Evolutionary conservation across 169 alveolate genomes (phyloP), one percentile per base, ranked within the genome.

Genomic region (Eimeria falciformis): DNA sequence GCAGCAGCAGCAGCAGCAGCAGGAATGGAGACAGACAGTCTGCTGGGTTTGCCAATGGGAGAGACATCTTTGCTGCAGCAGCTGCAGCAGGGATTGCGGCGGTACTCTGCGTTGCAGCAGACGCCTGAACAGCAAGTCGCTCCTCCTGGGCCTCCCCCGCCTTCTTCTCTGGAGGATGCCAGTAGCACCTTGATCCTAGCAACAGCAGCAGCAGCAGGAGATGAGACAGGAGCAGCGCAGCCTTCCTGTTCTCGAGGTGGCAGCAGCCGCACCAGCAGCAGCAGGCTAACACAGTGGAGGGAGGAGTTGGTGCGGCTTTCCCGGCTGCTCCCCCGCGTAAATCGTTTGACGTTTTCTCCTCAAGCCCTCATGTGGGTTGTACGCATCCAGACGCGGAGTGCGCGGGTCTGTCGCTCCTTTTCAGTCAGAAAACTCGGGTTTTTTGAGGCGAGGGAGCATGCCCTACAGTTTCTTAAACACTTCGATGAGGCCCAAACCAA

Each of bases 291-390:
- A 14, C 40, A 50, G 62, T 73, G n/a, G 5, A 5, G 84, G 62
- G 84, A 73, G 84, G 84, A 73, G 62, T 33, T 73, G 53, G 53
- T 73, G 58, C 84, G 84, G 7, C 82, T 89, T 3, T 84, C 85
- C 27, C 92, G 85, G 18, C 75, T 29, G 87, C 86, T 47, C 29
- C 87, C 91, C 14, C 82, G 91, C 23, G 29, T 66, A 23, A 66
- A 62, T 40, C 82, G 91, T 27, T 58, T 66, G 0, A 84, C 91
- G 25, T 66, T 84, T 65, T 65, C 91, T 12, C 55, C 91, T 17
- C 83, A 84, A 47, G 66, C 91, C 53, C 71, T 84, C 9, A 84
- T 83, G 91, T 83, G 91, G 91, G 81, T 83, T 14, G 91, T 83
- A 45, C 79, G 91, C 5, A 81, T 83, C 14, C 91, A 83, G 81